Percentiles rank a stretch among this genome's conserved stretches.
Evolutionary conservation across 805 yeast species (phyloP).

Genomic region (Metschnikowia baotianmanensis): DNA sequence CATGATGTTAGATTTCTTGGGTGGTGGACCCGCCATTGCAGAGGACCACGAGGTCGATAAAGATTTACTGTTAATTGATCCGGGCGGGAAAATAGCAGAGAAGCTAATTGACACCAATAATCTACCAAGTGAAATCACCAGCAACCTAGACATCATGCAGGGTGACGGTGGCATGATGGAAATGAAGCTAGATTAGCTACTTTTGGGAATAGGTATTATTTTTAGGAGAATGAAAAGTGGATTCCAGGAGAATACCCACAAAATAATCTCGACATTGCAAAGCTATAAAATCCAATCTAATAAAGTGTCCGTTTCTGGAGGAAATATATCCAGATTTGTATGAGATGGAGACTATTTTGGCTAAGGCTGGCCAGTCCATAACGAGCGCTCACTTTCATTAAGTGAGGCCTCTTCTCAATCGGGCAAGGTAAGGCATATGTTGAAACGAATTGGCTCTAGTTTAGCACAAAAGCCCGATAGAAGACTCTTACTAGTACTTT

Average conservation of each 20-base stretch:
- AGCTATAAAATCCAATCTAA: too few species aligned
- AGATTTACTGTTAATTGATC: constrained; percentile 42
- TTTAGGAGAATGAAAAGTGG: too few species aligned
- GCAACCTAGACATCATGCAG: constrained; percentile 50
- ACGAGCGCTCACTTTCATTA: too few species aligned
- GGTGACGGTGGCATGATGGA: constrained; percentile 44
- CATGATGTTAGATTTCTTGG: constrained; percentile 85
- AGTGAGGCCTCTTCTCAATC: constrained; percentile 5
- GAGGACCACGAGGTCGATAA: constrained; percentile 39
- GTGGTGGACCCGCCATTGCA: constrained; percentile 55
- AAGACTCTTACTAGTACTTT: too few species aligned
- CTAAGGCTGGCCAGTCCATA: too few species aligned
- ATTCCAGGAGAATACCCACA: too few species aligned
- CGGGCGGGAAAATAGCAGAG: constrained; percentile 42
- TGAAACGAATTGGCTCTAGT: too few species aligned
- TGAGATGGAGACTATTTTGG: too few species aligned
- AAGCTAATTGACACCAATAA: constrained; percentile 54
- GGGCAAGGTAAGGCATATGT: constrained; percentile 11
- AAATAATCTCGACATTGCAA: too few species aligned
- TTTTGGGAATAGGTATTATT: background rate
- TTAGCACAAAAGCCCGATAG: too few species aligned
- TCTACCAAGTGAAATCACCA: constrained; percentile 54
- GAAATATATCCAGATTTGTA: too few species aligned
- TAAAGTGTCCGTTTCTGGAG: too few species aligned
- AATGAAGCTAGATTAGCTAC: constrained; percentile 22